Evolutionary conservation across 2,329 filamentous ascomycete genomes (phyloP).

Genomic region (Ambrosiella xylebori): DNA sequence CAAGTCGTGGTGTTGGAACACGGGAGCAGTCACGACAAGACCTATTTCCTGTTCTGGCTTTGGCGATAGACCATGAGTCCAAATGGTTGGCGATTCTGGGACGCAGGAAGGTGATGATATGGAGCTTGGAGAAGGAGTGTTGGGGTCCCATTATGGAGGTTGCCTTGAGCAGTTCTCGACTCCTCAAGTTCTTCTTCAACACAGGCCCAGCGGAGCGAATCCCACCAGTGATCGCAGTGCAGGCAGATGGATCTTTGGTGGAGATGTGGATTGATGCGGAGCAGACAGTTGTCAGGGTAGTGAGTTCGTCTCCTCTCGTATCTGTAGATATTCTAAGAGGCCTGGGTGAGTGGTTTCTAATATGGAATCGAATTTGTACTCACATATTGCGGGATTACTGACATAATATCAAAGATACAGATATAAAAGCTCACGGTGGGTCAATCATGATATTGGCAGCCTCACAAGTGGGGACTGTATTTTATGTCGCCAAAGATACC

Average conservation of each 20-base stretch:
- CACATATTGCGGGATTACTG: neutral
- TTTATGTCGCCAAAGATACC: neutral
- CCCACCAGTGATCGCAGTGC: conserved; percentile 37
- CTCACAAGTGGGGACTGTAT: conserved; percentile 1
- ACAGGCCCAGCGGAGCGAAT: neutral
- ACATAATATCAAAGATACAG: neutral
- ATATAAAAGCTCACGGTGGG: neutral
- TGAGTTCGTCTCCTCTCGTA: conserved; percentile 36
- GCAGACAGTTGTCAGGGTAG: conserved; percentile 20
- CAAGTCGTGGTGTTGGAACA: conserved; percentile 20
- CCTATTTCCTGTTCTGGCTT: conserved; percentile 41
- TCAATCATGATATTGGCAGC: conserved; percentile 1
- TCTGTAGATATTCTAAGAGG: conserved; percentile 31
- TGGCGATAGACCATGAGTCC: conserved; percentile 47
- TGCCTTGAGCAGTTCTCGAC: conserved; percentile 33
- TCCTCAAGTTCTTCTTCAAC: conserved; percentile 47
- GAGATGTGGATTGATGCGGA: conserved; percentile 35
- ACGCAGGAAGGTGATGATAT: conserved; percentile 39
- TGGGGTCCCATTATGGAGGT: conserved; percentile 40
- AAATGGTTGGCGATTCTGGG: conserved; percentile 51
- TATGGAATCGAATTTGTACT: neutral
- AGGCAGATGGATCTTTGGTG: conserved; percentile 44
- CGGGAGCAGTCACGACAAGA: conserved; percentile 14
- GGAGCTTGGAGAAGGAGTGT: conserved; percentile 39
- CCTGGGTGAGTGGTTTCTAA: conserved; percentile 23